phyloP scores from a whole-genome alignment of 2,329 filamentous ascomycete genomes.

The Xylariaceae sp. region DNA sequence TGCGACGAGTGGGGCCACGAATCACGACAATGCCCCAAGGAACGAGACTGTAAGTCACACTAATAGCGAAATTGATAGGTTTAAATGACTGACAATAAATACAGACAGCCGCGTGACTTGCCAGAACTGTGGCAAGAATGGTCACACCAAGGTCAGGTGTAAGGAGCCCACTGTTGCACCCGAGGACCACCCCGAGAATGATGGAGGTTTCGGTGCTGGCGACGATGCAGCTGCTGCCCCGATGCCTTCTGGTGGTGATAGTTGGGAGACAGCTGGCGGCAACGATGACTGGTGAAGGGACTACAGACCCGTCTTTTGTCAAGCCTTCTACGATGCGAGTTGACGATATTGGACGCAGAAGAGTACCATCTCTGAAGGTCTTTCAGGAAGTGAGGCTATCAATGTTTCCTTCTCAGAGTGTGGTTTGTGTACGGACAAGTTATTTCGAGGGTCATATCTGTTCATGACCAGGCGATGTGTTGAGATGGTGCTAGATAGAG shows the following conservation, averaged over 20 bases:
- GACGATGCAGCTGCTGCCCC: background rate
- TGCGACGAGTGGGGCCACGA: slow-evolving; percentile 49
- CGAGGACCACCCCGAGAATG: slow-evolving; percentile 8
- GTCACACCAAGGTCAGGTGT: slow-evolving; percentile 41
- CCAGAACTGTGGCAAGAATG: slow-evolving; percentile 50
- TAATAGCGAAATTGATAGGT: slow-evolving; percentile 16
- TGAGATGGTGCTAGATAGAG: too few relatives aligned
- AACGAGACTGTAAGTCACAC: slow-evolving; percentile 46
- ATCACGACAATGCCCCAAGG: slow-evolving; percentile 50
- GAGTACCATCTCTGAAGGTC: too few relatives aligned
- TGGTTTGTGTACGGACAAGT: too few relatives aligned
- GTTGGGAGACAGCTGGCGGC: background rate
- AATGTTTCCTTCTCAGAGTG: too few relatives aligned
- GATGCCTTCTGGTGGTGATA: background rate
- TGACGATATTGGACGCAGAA: too few relatives aligned
- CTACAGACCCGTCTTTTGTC: too few relatives aligned
- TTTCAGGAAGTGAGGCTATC: too few relatives aligned
- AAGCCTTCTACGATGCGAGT: too few relatives aligned
- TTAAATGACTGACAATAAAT: background rate
- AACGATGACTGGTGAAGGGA: background rate
- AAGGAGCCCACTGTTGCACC: slow-evolving; percentile 20
- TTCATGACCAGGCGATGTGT: too few relatives aligned
- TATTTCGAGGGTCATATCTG: too few relatives aligned
- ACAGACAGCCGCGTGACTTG: slow-evolving; percentile 54
- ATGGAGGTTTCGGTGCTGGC: background rate